Evolutionary conservation across 2,329 filamentous ascomycete genomes (phyloP), one percentile per base, ranked within the genome.

Genomic region (Amauroascus verrucosus): DNA sequence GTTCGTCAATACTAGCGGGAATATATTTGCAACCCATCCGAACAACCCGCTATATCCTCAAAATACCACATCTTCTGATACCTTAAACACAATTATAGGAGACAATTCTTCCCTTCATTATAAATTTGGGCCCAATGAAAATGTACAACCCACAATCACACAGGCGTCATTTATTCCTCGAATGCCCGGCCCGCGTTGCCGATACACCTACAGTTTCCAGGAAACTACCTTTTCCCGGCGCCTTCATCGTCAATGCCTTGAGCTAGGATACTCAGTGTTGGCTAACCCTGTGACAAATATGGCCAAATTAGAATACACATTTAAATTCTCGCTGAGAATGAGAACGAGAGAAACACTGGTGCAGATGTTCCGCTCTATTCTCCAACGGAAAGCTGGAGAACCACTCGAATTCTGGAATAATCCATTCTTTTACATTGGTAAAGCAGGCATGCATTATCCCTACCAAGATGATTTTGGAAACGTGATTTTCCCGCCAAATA

Each of bases 221-320:
- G 86, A 91, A 65, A 72, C 75, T 2, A 83, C 78, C 1, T 89
- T 95, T 61, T 82, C 82, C 11, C 79, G 86, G 7, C 79, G 86
- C 1, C 72, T 94, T 7, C 85, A 87, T 48, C 80, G 87, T 38
- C 75, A 76, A 53, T 76, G 81, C 3, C 61, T 83, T 1, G 86
- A 94, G 66, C 70, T 74, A 28, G 86, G 77, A 1, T 79, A 83
- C 54, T 68, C 73, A 5, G 70, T 89, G 5, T 71, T 86, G 1
- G 70, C 67, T 47, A 59, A 65, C 49, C 50, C 62, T 14, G 48
- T 37, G 14, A 56, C 58, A 9, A 53, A 60, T 22, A 61, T 60
- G 18, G 41, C 28, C 6, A 38, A 43, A 1, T 33, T 64, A 28
- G 51, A 54, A 47, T 54, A 59, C n/a, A 57, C 59, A n/a, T 66